Base-by-base conservation (phyloP, 768 basidiomycete species). In the Sarcodon aspratus region DNA sequence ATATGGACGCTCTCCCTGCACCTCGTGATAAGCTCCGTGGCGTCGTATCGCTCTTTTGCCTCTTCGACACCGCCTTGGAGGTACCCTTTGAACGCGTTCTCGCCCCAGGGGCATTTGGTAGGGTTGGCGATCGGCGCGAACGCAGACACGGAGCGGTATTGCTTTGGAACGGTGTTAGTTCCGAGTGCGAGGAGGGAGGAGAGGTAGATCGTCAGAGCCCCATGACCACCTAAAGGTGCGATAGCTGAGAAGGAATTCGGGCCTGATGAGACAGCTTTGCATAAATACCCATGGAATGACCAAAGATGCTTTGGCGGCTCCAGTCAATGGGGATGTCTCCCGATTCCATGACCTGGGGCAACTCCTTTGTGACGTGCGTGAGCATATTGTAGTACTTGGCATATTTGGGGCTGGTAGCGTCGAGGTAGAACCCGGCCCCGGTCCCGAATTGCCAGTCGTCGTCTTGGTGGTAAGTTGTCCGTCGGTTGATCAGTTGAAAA, bases 341-440 rank as follows among this genome's bases (percentile, higher is more conserved):
- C 3, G 76, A 75, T 58, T 79, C 73, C 49, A 99, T 72, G 21
- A 90, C 77, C 56, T 76, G 67, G 9, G 95, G 94, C 34, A 99
- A 70, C 69, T 98, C 96, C 40, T 78, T 59, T 9, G 85, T 83
- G 55, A 98, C 70, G 59, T 90, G 82, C 11, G 81, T 82, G 49
- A 85, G 77, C 94, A 97, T 97, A 63, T 85, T 86, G 63, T 94
- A 94, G 62, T 88, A 70, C 57, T 75, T 78, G 21, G 80, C 64
- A 60, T 76, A 90, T 59, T 78, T 78, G 6, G 78, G 72, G 50
- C 79, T 73, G 2, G 91, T 96, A 3, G 95, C 95, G 61, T 96
- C 82, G 55, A 99, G 63, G 65, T 99, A 98, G 70, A 98, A 99
- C 34, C 96, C 95, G 42, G 96, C 96, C 42, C 73, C 79, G 73